phyloP scores from a whole-genome alignment of 2,329 filamentous ascomycete genomes.

The Colletotrichum lini region DNA sequence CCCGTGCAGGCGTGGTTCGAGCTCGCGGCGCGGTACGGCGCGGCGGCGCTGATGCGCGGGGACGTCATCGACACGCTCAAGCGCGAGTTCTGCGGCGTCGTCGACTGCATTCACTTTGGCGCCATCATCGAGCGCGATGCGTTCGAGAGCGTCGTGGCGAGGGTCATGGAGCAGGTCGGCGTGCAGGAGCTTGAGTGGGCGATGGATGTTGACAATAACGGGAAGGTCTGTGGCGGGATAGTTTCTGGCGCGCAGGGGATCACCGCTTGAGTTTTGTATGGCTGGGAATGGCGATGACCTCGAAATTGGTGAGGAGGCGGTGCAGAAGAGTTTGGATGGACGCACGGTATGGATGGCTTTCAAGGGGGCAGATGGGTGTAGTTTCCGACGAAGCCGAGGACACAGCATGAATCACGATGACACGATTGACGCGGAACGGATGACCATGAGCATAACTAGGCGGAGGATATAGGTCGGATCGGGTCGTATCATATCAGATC shows the following conservation, averaged over 20 bases:
- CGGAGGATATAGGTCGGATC: not conserved
- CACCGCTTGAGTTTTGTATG: not conserved
- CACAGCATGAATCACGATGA: not conserved
- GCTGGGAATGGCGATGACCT: not conserved
- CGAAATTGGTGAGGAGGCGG: not conserved
- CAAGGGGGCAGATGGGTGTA: not conserved
- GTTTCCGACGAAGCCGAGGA: not conserved
- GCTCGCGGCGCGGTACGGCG: slow-evolving; percentile 59
- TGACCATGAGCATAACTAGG: not conserved
- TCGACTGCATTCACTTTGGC: slow-evolving; percentile 64
- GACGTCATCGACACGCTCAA: slow-evolving; percentile 56
- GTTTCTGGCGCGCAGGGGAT: slow-evolving; percentile 11
- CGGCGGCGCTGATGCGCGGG: slow-evolving; percentile 53
- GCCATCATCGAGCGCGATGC: slow-evolving; percentile 61
- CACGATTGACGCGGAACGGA: not conserved
- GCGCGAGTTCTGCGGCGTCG: slow-evolving; percentile 58
- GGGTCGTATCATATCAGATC: too few species aligned
- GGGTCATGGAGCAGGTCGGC: slow-evolving; percentile 53
- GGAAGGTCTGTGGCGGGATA: not conserved
- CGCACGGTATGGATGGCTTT: too few species aligned
- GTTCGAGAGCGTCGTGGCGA: slow-evolving; percentile 62
- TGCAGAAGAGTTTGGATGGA: too few species aligned
- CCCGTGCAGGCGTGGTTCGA: slow-evolving; percentile 71
- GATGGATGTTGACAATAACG: slow-evolving; percentile 21
- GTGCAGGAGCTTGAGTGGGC: slow-evolving; percentile 29